A percentile compares a stretch with the other conserved stretches of the same genome.
Evolutionary conservation across 208 protist genomes (phyloP).

Genomic region (Leishmania lainsoni): DNA sequence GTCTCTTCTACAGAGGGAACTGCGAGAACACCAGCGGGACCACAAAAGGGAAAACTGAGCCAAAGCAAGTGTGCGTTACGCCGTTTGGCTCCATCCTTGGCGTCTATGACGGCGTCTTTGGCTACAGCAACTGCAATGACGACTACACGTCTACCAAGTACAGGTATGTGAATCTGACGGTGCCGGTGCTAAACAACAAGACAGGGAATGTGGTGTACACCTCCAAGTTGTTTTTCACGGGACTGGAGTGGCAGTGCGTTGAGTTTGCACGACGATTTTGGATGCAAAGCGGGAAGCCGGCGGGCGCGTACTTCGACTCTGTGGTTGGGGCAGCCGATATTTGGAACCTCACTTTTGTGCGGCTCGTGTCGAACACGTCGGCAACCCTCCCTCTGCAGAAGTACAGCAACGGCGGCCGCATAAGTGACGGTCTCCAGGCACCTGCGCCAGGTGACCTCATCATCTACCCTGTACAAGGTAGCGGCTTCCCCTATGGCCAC

Average conservation of each 20-base stretch:
- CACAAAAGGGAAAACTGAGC: neutral
- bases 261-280: conserved; percentile 88
- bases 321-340: conserved; percentile 75
- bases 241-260: conserved; percentile 86
- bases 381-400: conserved; percentile 42
- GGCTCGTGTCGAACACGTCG: conserved; percentile 38
- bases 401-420: conserved; percentile 37
- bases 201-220: neutral
- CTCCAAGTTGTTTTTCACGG: conserved; percentile 21
- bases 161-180: conserved; percentile 26
- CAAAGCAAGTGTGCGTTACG: conserved; percentile 10
- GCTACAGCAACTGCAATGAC: conserved; percentile 77
- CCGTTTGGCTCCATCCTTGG: conserved; percentile 63
- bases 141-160: conserved; percentile 37
- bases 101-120: conserved; percentile 44
- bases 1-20: conserved; percentile 6
- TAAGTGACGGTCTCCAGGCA: conserved; percentile 23
- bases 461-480: conserved; percentile 49
- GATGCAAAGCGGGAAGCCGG: conserved; percentile 59
- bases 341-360: conserved; percentile 47
- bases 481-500: conserved; percentile 68
- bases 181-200: neutral
- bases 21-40: neutral
- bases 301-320: conserved; percentile 53
- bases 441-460: conserved; percentile 58